phyloP scores from a whole-genome alignment of 2,329 filamentous ascomycete genomes.

The Botryotinia narcissicola region DNA sequence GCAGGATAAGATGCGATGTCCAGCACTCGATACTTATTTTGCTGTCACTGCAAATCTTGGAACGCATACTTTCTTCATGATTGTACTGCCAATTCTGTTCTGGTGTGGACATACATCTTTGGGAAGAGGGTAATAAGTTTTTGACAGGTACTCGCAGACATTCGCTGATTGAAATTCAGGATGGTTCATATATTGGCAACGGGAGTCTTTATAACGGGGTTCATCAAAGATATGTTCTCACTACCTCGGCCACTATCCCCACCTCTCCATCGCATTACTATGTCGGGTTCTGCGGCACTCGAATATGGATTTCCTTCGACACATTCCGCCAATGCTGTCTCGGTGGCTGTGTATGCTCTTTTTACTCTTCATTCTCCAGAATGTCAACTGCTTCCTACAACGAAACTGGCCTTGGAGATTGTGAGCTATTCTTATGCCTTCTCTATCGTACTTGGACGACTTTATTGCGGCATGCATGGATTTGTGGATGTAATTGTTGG shows the following conservation, averaged over 20 bases:
- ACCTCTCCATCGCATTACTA: slow-evolving; percentile 89
- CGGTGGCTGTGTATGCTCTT: slow-evolving; percentile 82
- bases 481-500: slow-evolving; percentile 88
- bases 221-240: slow-evolving; percentile 91
- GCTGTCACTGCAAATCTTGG: slow-evolving; percentile 94
- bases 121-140: slow-evolving; percentile 72
- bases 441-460: slow-evolving; percentile 84
- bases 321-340: slow-evolving; percentile 94
- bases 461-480: slow-evolving; percentile 99
- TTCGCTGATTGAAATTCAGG: slow-evolving; percentile 41
- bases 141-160: not conserved
- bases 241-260: slow-evolving; percentile 89
- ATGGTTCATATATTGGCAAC: slow-evolving; percentile 73
- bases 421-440: slow-evolving; percentile 80
- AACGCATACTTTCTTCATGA: slow-evolving; percentile 99
- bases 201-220: slow-evolving; percentile 85
- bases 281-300: slow-evolving; percentile 91
- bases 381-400: slow-evolving; percentile 57
- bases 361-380: slow-evolving; percentile 65
- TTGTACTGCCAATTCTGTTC: slow-evolving; percentile 88
- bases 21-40: slow-evolving; percentile 91
- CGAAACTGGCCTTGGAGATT: slow-evolving; percentile 61
- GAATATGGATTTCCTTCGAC: slow-evolving; percentile 98
- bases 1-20: slow-evolving; percentile 76
- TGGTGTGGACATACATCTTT: slow-evolving; percentile 89